phyloP scores from a whole-genome alignment of 2,329 filamentous ascomycete genomes.

The Sclerotinia sclerotiorum region DNA sequence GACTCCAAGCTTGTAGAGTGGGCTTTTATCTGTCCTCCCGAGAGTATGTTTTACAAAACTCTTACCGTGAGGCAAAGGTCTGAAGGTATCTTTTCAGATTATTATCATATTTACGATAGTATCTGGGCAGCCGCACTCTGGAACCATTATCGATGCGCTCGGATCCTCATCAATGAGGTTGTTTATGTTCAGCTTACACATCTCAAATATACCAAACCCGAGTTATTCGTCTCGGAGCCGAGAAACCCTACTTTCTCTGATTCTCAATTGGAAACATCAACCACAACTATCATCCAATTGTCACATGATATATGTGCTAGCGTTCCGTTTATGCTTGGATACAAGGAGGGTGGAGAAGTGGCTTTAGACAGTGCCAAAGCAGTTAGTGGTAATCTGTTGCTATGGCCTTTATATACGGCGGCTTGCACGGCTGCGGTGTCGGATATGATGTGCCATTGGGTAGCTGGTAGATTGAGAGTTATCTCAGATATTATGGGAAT shows the following conservation, averaged over 20 bases:
- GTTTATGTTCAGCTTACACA: slow-evolving; percentile 32
- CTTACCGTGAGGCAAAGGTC: slow-evolving; percentile 24
- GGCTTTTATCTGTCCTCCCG: slow-evolving; percentile 24
- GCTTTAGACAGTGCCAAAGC: slow-evolving; percentile 25
- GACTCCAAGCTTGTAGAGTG: slow-evolving; percentile 31
- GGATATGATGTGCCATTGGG: slow-evolving; percentile 34
- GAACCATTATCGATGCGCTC: slow-evolving; percentile 34
- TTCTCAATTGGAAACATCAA: slow-evolving; percentile 28
- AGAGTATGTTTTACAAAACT: slow-evolving; percentile 30
- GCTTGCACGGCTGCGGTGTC: slow-evolving; percentile 30
- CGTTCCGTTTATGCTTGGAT: slow-evolving; percentile 33
- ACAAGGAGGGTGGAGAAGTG: slow-evolving; percentile 20
- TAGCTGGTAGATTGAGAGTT: slow-evolving; percentile 30
- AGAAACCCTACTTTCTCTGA: slow-evolving; percentile 24
- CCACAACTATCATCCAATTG: slow-evolving; percentile 28
- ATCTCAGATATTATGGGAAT: slow-evolving; percentile 36
- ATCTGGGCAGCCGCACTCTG: slow-evolving; percentile 36
- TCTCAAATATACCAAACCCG: slow-evolving; percentile 24
- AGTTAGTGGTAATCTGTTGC: slow-evolving; percentile 32
- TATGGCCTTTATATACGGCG: slow-evolving; percentile 37
- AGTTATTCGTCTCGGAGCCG: slow-evolving; percentile 1
- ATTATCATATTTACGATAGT: slow-evolving; percentile 36
- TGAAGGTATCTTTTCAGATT: slow-evolving; percentile 34
- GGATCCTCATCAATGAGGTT: slow-evolving; percentile 36
- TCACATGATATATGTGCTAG: slow-evolving; percentile 36